phyloP scores from a whole-genome alignment of 257 asterid species.

The Nicotiana tabacum region DNA sequence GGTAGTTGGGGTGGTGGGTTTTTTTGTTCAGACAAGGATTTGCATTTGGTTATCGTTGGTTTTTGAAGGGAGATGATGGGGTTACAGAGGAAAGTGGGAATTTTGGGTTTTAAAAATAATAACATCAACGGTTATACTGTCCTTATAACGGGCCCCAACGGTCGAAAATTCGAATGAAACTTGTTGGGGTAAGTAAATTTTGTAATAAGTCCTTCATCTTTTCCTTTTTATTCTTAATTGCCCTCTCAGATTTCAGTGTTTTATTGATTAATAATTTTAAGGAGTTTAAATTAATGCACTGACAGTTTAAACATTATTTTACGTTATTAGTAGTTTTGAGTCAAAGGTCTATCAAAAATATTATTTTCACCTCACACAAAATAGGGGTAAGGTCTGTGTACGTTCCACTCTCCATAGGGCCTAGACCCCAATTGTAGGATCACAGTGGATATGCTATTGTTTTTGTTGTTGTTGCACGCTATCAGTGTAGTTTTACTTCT shows the following conservation, averaged over 20 bases:
- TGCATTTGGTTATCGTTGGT: constrained; percentile 16
- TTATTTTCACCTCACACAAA: too few relatives aligned
- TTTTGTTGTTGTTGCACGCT: too few relatives aligned
- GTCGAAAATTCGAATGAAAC: constrained; percentile 48
- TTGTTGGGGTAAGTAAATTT: constrained; percentile 6
- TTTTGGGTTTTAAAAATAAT: constrained; percentile 20
- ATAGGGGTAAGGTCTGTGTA: too few relatives aligned
- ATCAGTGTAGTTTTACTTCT: too few relatives aligned
- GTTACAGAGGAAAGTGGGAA: not conserved
- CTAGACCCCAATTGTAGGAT: too few relatives aligned
- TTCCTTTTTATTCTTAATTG: not conserved
- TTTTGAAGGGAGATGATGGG: not conserved
- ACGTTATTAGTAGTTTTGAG: too few relatives aligned
- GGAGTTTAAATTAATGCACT: not conserved
- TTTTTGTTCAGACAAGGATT: not conserved
- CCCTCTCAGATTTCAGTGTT: not conserved
- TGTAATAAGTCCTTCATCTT: constrained; percentile 8
- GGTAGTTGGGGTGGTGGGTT: constrained; percentile 1
- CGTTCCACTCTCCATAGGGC: too few relatives aligned
- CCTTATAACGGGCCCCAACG: constrained; percentile 51
- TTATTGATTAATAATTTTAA: too few relatives aligned
- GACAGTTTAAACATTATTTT: too few relatives aligned
- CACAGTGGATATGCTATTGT: too few relatives aligned
- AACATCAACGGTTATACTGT: constrained; percentile 47
- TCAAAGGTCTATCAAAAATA: too few relatives aligned